phyloP scores from a whole-genome alignment of 75 land plant species.

The Selaginella tamariscina region DNA sequence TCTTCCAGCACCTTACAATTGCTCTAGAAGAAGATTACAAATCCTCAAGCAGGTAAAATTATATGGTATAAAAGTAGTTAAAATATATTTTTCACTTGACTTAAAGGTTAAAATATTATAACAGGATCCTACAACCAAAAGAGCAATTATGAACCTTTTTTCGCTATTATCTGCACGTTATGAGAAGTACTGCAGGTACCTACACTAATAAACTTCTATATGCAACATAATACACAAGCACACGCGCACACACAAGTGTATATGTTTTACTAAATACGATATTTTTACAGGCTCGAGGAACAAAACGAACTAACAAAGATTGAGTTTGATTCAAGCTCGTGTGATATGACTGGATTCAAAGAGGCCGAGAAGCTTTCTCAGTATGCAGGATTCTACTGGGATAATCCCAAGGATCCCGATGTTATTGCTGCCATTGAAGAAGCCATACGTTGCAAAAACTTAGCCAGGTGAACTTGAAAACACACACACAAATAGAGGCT shows the following conservation, averaged over 20 bases:
- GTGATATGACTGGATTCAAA: not conserved
- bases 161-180: slow-evolving; percentile 55
- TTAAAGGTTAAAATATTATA: no score
- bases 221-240: no score
- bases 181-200: slow-evolving; percentile 15
- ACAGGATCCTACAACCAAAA: slow-evolving; percentile 34
- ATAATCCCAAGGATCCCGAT: slow-evolving; percentile 57
- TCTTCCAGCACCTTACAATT: not conserved
- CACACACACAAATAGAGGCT: not conserved
- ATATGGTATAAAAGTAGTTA: no score
- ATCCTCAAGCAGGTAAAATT: no score
- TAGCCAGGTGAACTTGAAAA: slow-evolving; percentile 25
- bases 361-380: not conserved
- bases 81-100: no score
- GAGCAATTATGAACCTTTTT: slow-evolving; percentile 54
- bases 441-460: slow-evolving; percentile 40
- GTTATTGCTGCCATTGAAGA: slow-evolving; percentile 57
- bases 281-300: not conserved
- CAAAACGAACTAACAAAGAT: not conserved
- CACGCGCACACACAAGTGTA: no score
- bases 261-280: no score
- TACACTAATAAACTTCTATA: no score
- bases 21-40: not conserved
- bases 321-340: not conserved
- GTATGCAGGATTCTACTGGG: slow-evolving; percentile 34